A percentile compares a stretch with the other conserved stretches of the same genome.
Conservation (phyloP, 257 asterid genomes). For the Perilla frutescens region DNA sequence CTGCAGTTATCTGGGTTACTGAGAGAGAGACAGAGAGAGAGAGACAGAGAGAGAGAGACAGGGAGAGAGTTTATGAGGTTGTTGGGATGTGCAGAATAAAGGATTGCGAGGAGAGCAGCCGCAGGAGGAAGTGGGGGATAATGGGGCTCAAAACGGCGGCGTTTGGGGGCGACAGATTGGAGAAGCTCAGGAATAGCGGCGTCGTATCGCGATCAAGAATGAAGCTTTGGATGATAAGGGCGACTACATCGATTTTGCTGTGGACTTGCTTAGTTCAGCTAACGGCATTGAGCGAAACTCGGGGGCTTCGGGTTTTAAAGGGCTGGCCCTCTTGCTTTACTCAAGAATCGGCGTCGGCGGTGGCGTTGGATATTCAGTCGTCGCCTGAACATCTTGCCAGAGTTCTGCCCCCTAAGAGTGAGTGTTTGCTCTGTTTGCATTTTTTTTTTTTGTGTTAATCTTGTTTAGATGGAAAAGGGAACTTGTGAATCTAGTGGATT, state of each 20-base stretch:
- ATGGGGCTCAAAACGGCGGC: slow-evolving; percentile 75
- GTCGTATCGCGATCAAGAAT: slow-evolving; percentile 77
- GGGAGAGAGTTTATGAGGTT: slow-evolving; percentile 37
- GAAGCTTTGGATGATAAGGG: slow-evolving; percentile 96
- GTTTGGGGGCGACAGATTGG: slow-evolving; percentile 65
- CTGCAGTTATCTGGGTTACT: slow-evolving; percentile 15
- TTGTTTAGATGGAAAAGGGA: slow-evolving; percentile 10
- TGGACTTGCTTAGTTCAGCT: slow-evolving; percentile 96
- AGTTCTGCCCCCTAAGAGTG: slow-evolving; percentile 93
- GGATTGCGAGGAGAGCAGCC: slow-evolving; percentile 48
- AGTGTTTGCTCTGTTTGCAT: slow-evolving; percentile 40
- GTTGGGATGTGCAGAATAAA: slow-evolving; percentile 63
- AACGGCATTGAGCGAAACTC: slow-evolving; percentile 82
- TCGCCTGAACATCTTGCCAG: slow-evolving; percentile 55
- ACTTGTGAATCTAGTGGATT: slow-evolving; percentile 3
- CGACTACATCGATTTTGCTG: slow-evolving; percentile 72
- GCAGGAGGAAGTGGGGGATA: slow-evolving; percentile 56
- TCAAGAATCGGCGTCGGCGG: slow-evolving; percentile 60
- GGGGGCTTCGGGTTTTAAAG: slow-evolving; percentile 87
- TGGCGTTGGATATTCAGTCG: slow-evolving; percentile 63
- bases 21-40: slow-evolving; percentile 17
- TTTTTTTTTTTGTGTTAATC: slow-evolving; percentile 1
- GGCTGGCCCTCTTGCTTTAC: slow-evolving; percentile 96
- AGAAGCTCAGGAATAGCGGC: slow-evolving; percentile 68
- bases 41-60: not conserved